Base-by-base conservation (phyloP, 768 basidiomycete genomes). In the Trichaptum fuscoviolaceum region DNA sequence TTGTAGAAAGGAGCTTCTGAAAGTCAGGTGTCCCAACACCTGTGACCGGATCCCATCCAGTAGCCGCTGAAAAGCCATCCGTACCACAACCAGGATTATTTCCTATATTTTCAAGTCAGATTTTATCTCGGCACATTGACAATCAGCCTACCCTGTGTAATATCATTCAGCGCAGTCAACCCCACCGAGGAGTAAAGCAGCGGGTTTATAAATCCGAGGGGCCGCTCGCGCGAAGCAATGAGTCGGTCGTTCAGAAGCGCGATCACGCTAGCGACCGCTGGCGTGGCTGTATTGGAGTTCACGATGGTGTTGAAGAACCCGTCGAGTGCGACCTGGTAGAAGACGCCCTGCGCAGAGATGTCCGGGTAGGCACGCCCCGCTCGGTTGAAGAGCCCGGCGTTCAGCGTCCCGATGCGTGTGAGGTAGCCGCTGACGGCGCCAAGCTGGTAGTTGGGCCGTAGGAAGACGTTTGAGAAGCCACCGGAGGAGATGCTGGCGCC, bases 401-500 rank as follows among this genome's bases (percentile, higher is more conserved):
- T 68, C 52, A 36, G 35, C 36, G 12, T 52, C 34, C 67, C 67
- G 62, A 68, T 52, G 18, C 26, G 34, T 27, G 34, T 30, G 52
- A 72, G 62, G 57, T 62, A 72, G 18, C 23, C 18, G 7, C 63
- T n/a, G 15, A 66, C 65, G 57, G 69, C 68, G 20, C 64, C 12
- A 5, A 57, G 7, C 64, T 70, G 69, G 66, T 70, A 70, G 9
- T 63, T 52, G 10, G 70, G 71, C 5, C 10, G 25, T 17, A 65
- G 26, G 58, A 72, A 77, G 69, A 75, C 75, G 70, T 78, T 77
- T 24, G 86, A 88, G 76, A 89, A 90, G 1, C 89, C 88, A 57
- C 89, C 90, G 1, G 87, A 86, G n/a, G 87, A 86, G 76, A 89
- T 86, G 73, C 74, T 78, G 61, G 82, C 77, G 10, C 84, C 87